Percentiles rank a stretch among this genome's conserved stretches.
Evolutionary conservation across 305 asterid species (phyloP).

Genomic region (Solanum hybrid): DNA sequence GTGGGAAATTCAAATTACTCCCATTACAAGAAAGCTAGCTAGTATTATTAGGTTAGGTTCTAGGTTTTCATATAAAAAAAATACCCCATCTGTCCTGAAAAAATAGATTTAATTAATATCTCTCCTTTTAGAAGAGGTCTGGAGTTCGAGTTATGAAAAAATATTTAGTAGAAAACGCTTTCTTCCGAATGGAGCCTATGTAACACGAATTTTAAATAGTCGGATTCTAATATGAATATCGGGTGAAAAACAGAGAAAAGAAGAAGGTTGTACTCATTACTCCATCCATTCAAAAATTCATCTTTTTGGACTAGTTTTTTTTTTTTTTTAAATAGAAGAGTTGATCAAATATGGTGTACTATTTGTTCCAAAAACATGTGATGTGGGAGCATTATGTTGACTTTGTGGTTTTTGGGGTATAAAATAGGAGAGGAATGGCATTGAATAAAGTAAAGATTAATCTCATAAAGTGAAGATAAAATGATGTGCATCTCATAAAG

Average conservation of each 20-base stretch:
- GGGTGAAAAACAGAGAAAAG: background rate
- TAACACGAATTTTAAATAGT: accelerated
- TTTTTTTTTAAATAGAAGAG: background rate
- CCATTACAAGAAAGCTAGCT: background rate
- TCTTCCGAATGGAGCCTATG: accelerated
- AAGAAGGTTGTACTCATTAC: background rate
- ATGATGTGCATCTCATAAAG: background rate
- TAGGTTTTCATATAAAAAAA: background rate
- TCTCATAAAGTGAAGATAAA: background rate
- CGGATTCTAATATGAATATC: accelerated
- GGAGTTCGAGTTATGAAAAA: no score
- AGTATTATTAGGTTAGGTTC: background rate
- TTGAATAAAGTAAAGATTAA: background rate
- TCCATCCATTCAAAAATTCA: background rate
- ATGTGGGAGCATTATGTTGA: background rate
- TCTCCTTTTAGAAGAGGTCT: background rate
- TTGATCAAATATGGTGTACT: background rate
- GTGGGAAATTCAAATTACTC: background rate
- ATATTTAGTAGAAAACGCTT: accelerated
- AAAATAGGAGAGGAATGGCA: background rate
- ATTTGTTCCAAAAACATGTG: background rate
- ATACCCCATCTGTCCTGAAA: background rate
- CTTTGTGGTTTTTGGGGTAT: background rate
- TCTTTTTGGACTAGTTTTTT: background rate
- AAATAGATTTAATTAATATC: background rate